Base-by-base conservation (phyloP, 805 yeast genomes). In the Starmerella potacharoeniae region DNA sequence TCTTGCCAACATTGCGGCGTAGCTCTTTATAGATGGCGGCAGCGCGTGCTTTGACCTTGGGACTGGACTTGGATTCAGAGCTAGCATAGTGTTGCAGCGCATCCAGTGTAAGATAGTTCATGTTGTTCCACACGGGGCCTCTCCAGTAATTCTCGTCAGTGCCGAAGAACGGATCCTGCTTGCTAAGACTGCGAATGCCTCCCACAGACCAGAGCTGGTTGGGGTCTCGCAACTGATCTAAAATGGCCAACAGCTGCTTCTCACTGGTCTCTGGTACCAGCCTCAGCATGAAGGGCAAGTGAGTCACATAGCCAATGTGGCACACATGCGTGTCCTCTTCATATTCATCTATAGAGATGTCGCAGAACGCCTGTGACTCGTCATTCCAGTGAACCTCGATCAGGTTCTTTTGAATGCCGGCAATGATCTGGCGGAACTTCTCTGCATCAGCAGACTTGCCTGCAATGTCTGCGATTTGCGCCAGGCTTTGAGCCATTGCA, bases 141-240 rank as follows among this genome's bases (percentile, higher is more conserved):
- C 96, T 78, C 98, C 98, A 93, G 71, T 93, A 93, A 69, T 91
- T 83, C 65, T 93, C 98, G 7, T 77, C 91, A 0, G 82, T 78
- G 54, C 84, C 84, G 70, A 84, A 93, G 56, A 65, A 71, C 22
- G 72, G 71, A 62, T 86, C 90, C 5, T 74, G 62, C 63, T 80
- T 81, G 0, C 96, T 85, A 39, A 93, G 71, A 0, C 95, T 85
- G 59, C 96, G 75, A 39, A 93, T 73, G 13, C 98, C 98, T 61
- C 66, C 88, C 1, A 76, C 77, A 7, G 87, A 71, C 85, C 93
- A 90, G 52, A 93, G 70, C 63, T 83, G 82, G 11, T 80, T 78
- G 1, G 89, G 85, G 64, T 90, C 85, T 5, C 78, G 64, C 45
- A 93, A 74, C 44, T 79, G 66, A 14, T 78, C 73, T 10, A 93